phyloP scores from a whole-genome alignment of 331 rosid genomes.

The Acacia concinna region DNA sequence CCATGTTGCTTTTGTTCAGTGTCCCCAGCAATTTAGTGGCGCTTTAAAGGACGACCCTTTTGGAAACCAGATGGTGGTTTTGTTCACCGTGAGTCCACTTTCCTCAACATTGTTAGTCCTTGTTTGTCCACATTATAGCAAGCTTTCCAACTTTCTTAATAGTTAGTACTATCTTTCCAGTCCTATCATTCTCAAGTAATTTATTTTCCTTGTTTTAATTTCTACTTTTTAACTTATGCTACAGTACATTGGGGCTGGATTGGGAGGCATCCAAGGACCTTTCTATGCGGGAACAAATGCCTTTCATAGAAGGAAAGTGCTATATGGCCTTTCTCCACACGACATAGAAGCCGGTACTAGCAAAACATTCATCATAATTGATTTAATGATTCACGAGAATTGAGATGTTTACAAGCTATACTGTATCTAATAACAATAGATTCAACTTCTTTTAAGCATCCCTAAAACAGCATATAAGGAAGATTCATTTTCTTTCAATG shows the following conservation, averaged over 20 bases:
- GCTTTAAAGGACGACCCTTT: conserved; percentile 70
- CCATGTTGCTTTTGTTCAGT: conserved; percentile 68
- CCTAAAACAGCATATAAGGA: not conserved
- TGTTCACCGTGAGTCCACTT: conserved; percentile 36
- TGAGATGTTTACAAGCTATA: not conserved
- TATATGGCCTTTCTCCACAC: conserved; percentile 55
- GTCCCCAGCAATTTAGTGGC: conserved; percentile 58
- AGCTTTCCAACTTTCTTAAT: not conserved
- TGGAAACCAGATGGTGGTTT: conserved; percentile 57
- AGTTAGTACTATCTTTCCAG: no score
- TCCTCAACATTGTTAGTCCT: not conserved
- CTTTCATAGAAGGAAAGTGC: conserved; percentile 61
- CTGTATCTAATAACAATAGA: not conserved
- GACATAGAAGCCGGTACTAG: conserved; percentile 31
- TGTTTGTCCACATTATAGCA: not conserved
- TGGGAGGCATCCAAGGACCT: conserved; percentile 65
- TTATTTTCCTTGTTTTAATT: not conserved
- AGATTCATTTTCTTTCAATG: not conserved
- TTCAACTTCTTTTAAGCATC: not conserved
- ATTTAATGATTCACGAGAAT: not conserved
- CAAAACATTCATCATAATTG: not conserved
- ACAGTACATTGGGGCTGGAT: conserved; percentile 43
- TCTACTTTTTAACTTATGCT: not conserved
- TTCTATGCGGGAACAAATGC: conserved; percentile 63
- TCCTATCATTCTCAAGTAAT: not conserved